Evolutionary conservation across 1,284 basidiomycete genomes (phyloP), one percentile per base, ranked within the genome.

Genomic region (Ceratobasidium theobromae): DNA sequence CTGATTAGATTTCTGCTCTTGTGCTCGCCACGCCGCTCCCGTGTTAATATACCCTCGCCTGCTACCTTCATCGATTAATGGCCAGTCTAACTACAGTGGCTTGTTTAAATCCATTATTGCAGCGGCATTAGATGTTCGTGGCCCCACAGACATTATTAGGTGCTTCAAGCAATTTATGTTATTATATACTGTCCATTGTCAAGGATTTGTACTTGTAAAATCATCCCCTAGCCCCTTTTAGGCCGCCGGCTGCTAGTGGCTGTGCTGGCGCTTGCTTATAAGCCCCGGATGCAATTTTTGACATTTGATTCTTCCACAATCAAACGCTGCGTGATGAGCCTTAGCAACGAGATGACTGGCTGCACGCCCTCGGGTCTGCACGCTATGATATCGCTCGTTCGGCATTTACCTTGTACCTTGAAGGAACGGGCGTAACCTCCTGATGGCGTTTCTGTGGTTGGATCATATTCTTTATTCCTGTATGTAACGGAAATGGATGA

Each of bases 281-380:
- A 62, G 16, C 21, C 23, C 23, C 58, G 58, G 58, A 62, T 51
- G 32, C 58, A 62, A 62, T 51, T 14, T 62, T 62, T 62, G 48
- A 28, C 35, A 18, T 21, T 62, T 52, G 58, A 62, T 62, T 62
- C 58, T 62, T 62, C 58, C 58, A 62, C 58, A 62, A 62, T 62
- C 58, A 62, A 62, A 62, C 58, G 58, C 58, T 62, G 58, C 58
- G 58, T 62, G 58, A 62, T 52, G 58, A 62, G 57, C 27, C 55
- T 25, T 52, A 62, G 58, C 58, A 62, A 62, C 58, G 58, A 62
- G 30, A 62, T 62, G 58, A 62, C 32, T 60, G 58, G 33, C 58
- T 35, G 48, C 58, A 52, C 11, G 23, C 58, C 33, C 48, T 52
- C 25, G 58, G 58, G 58, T 6, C 5, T 62, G 58, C 25, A 18